Evolutionary conservation across 352 stramenopile species (phyloP).

Genomic region (Globisporangium okanoganense): DNA sequence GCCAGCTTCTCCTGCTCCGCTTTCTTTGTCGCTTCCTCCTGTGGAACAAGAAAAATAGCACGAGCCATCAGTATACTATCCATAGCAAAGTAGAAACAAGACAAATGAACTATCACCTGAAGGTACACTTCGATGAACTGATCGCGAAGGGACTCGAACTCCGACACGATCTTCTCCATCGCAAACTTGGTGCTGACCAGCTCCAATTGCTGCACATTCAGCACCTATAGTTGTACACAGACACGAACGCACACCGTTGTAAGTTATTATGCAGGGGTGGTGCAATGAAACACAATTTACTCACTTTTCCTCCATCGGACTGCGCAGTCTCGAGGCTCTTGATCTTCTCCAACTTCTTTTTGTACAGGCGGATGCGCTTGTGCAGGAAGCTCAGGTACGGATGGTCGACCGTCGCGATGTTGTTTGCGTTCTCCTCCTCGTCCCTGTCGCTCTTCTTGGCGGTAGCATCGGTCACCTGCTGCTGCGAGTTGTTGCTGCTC

Average conservation of each 20-base stretch:
- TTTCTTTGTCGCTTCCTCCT: conserved; percentile 43
- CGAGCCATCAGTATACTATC: no score
- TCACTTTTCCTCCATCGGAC: conserved; percentile 42
- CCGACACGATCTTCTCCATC: conserved; percentile 71
- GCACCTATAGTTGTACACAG: conserved; percentile 18
- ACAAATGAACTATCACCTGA: conserved; percentile 26
- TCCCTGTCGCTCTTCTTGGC: conserved; percentile 23
- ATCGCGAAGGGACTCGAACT: conserved; percentile 73
- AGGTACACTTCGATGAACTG: conserved; percentile 70
- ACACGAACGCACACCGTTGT: background rate
- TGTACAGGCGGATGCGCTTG: conserved; percentile 77
- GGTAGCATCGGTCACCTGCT: background rate
- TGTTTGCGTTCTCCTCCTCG: conserved; percentile 30
- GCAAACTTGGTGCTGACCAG: conserved; percentile 57
- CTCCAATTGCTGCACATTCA: conserved; percentile 77
- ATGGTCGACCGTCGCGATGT: conserved; percentile 52
- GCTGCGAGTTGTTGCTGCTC: background rate
- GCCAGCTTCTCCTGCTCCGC: conserved; percentile 12
- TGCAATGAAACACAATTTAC: background rate
- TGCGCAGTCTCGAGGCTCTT: conserved; percentile 48
- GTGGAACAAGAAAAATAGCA: background rate
- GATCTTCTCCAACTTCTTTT: conserved; percentile 88
- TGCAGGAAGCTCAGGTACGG: conserved; percentile 80
- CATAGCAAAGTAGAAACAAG: no score
- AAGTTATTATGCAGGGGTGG: background rate